These are phyloP conservation scores for Cucurbita ficifolia DNA, from an alignment of 306 rosid genomes.

Conservation along the genomic window DNA sequence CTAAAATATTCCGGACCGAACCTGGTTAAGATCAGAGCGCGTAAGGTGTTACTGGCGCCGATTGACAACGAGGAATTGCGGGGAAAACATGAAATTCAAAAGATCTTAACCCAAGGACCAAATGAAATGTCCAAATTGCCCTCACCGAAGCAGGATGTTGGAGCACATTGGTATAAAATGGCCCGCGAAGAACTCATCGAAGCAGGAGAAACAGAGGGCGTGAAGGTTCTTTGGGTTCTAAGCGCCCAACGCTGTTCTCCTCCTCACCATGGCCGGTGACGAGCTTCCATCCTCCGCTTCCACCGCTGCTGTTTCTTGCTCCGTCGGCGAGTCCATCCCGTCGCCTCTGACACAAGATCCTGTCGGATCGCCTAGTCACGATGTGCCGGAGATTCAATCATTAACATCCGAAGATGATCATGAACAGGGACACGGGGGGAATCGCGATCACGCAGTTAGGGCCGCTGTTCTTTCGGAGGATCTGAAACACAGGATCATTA, in stretches of 20 bases:
- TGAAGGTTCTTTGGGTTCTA: constrained; percentile 14
- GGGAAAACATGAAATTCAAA: neutral
- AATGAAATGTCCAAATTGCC: neutral
- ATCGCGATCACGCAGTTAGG: constrained; percentile 22
- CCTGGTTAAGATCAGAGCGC: neutral
- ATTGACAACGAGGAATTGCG: neutral
- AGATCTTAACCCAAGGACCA: neutral
- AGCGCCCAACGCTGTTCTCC: constrained; percentile 20
- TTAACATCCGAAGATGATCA: constrained; percentile 38
- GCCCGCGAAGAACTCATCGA: neutral
- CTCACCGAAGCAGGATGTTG: neutral
- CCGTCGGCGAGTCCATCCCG: constrained; percentile 11
- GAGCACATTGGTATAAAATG: constrained; percentile 13
- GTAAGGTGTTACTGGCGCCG: neutral
- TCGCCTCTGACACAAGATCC: constrained; percentile 28
- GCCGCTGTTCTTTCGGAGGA: constrained; percentile 44
- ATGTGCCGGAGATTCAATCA: constrained; percentile 25
- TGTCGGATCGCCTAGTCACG: constrained; percentile 26
- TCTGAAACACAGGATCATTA: constrained; percentile 60
- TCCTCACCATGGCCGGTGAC: constrained; percentile 47
- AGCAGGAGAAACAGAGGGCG: constrained; percentile 36
- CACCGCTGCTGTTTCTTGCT: constrained; percentile 7
- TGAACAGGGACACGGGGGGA: constrained; percentile 15
- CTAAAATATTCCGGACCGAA: neutral
- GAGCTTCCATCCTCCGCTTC: constrained; percentile 27